Conservation (phyloP, 1,139 yeast species). For the Geotrichum phurueaensis region DNA sequence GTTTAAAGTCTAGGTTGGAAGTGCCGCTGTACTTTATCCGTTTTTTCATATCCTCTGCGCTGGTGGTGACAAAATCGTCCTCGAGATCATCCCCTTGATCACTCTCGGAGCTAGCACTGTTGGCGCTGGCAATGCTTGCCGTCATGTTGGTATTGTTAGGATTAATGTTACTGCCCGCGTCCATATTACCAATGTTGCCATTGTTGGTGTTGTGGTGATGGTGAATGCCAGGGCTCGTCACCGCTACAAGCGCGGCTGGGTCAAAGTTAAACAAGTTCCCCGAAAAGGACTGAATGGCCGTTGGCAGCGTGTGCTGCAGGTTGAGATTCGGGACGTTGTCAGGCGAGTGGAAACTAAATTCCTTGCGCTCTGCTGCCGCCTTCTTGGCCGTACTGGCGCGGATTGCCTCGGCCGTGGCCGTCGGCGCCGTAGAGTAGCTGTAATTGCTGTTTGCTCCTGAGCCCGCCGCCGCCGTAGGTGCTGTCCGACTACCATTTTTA, state of each 20-base stretch:
- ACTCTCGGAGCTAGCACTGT: not conserved
- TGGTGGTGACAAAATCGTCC: not conserved
- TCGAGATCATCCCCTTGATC: not conserved
- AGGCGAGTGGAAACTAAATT: not conserved
- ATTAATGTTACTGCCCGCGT: not conserved
- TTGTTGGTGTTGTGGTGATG: not conserved
- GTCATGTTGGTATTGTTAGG: not conserved
- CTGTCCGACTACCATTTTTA: not conserved
- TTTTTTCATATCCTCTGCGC: not conserved
- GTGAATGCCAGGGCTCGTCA: not conserved
- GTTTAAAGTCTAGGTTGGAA: not conserved
- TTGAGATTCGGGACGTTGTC: not conserved
- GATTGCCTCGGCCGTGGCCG: not conserved
- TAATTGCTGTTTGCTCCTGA: not conserved
- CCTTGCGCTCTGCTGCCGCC: not conserved
- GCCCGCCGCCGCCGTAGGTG: not conserved
- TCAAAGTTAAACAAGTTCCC: not conserved
- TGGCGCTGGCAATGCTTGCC: not conserved
- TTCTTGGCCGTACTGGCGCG: not conserved
- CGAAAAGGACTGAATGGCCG: not conserved
- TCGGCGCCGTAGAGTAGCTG: not conserved
- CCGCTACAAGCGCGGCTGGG: not conserved
- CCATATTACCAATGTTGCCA: not conserved
- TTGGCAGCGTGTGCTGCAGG: not conserved
- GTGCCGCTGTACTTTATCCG: not conserved